Percentiles rank a stretch among this genome's conserved stretches.
These are phyloP conservation scores for Ophiocordyceps polyrhachis-furcata DNA, from an alignment of 2,329 filamentous ascomycete species.

Conservation along the genomic window DNA sequence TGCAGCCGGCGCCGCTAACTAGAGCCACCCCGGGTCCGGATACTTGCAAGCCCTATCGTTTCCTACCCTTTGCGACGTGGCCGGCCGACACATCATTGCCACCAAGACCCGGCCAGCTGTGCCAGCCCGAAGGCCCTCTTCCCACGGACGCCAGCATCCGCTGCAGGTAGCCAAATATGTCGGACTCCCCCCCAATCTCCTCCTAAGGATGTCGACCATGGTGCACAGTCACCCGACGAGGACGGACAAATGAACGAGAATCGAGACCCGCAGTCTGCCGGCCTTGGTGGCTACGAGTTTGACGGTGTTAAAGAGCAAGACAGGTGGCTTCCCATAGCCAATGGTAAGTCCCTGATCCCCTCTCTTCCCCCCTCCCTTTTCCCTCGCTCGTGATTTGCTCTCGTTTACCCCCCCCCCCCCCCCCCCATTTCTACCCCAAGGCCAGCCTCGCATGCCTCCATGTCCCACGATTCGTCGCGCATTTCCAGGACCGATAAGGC, in stretches of 20 bases:
- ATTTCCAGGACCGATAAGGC: conserved; percentile 27
- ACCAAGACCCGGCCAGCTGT: conserved; percentile 26
- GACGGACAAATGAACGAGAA: conserved; percentile 85
- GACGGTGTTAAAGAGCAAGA: conserved; percentile 96
- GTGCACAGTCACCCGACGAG: conserved; percentile 83
- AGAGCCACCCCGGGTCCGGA: conserved; percentile 17
- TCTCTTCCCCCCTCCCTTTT: not conserved
- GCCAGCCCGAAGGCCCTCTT: conserved; percentile 35
- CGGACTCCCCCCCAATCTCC: conserved; percentile 68
- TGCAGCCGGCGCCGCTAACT: conserved; percentile 34
- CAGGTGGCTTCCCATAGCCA: conserved; percentile 98
- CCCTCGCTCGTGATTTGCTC: conserved; percentile 26
- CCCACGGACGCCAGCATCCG: conserved; percentile 42
- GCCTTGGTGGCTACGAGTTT: conserved; percentile 64
- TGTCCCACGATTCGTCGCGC: conserved; percentile 38
- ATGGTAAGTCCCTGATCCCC: conserved; percentile 57
- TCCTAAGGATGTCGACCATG: conserved; percentile 87
- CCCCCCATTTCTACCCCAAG: not conserved
- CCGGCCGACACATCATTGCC: conserved; percentile 37
- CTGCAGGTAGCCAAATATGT: conserved; percentile 75
- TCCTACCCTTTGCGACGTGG: conserved; percentile 42
- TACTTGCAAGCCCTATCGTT: conserved; percentile 32
- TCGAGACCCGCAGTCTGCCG: conserved; percentile 58
- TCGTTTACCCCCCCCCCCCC: conserved; percentile 8
- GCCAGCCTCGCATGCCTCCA: conserved; percentile 20